A percentile compares a stretch with the other conserved stretches of the same genome.
phyloP scores from a whole-genome alignment of 2,329 filamentous ascomycete genomes.

The Tolypocladium cylindrosporum region DNA sequence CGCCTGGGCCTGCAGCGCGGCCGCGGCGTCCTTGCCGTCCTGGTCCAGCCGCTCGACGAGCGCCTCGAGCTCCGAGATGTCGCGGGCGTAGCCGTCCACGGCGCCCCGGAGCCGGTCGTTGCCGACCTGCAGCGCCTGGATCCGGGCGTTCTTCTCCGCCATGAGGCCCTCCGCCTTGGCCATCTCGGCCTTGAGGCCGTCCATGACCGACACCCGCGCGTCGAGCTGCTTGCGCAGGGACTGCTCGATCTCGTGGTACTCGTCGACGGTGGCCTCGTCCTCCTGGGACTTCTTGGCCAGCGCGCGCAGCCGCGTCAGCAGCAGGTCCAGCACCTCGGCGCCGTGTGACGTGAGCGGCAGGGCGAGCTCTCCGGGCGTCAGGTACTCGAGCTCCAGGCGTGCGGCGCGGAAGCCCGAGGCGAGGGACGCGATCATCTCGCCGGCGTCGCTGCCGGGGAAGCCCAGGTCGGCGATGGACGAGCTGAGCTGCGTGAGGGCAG shows the following conservation, averaged over 20 bases:
- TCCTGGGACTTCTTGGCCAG: constrained; percentile 36
- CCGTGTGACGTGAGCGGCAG: constrained; percentile 43
- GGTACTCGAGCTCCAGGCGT: constrained; percentile 51
- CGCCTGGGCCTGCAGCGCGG: constrained; percentile 21
- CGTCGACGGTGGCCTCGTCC: constrained; percentile 45
- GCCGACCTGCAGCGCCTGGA: constrained; percentile 38
- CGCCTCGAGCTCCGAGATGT: constrained; percentile 42
- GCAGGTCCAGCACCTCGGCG: constrained; percentile 43
- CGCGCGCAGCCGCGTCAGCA: constrained; percentile 39
- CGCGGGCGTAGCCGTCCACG: constrained; percentile 40
- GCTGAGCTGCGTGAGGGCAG: constrained; percentile 34
- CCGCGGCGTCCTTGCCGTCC: constrained; percentile 18
- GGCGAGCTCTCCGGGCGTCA: constrained; percentile 47
- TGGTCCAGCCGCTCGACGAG: constrained; percentile 39
- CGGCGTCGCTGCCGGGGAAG: constrained; percentile 36
- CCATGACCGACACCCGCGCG: constrained; percentile 41
- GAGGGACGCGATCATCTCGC: constrained; percentile 39
- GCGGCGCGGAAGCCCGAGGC: constrained; percentile 42
- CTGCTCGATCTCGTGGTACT: constrained; percentile 47
- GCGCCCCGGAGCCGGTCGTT: constrained; percentile 41
- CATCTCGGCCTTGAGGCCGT: constrained; percentile 34
- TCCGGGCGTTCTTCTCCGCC: constrained; percentile 24
- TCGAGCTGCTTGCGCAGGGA: constrained; percentile 47
- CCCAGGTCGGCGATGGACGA: constrained; percentile 37
- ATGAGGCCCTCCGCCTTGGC: constrained; percentile 21